Conservation (phyloP, 2,329 filamentous ascomycete species). For the Fonsecaea multimorphosa region DNA sequence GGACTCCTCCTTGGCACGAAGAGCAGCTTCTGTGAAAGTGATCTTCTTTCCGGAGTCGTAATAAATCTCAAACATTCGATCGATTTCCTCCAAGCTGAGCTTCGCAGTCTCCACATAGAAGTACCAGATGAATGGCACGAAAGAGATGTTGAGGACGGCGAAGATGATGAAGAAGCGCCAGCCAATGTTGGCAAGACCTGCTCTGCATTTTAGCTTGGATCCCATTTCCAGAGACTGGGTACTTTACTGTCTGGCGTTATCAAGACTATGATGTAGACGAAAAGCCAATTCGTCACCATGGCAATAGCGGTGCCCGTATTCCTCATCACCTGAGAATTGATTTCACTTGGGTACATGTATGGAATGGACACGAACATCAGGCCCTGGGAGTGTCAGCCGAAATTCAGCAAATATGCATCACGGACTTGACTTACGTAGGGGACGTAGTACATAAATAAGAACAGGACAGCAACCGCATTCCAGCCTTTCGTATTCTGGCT, state of each 20-base stretch:
- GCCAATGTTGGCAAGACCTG: slow-evolving; percentile 50
- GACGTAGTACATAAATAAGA: slow-evolving; percentile 15
- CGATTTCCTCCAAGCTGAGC: slow-evolving; percentile 21
- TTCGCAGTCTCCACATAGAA: slow-evolving; percentile 41
- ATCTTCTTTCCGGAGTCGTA: slow-evolving; percentile 12
- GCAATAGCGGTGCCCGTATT: slow-evolving; percentile 44
- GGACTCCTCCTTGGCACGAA: slow-evolving; percentile 14
- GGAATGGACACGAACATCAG: slow-evolving; percentile 26
- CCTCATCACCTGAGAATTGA: slow-evolving; percentile 44
- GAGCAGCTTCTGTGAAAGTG: slow-evolving; percentile 15
- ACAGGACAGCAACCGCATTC: slow-evolving; percentile 45
- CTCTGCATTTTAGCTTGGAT: not conserved
- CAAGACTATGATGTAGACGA: slow-evolving; percentile 48
- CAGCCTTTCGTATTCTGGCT: slow-evolving; percentile 5
- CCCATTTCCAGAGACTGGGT: not conserved
- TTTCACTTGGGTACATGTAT: slow-evolving; percentile 44
- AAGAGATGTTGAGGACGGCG: slow-evolving; percentile 47
- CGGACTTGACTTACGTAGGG: slow-evolving; percentile 42
- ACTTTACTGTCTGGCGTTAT: slow-evolving; percentile 45
- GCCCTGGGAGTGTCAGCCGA: slow-evolving; percentile 3
- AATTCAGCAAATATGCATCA: not conserved
- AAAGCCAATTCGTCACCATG: slow-evolving; percentile 47
- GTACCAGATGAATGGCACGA: slow-evolving; percentile 44
- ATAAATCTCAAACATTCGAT: slow-evolving; percentile 21
- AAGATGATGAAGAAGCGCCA: slow-evolving; percentile 55